Conservation (phyloP, 2,329 filamentous ascomycete species). For the Phoma sp. region DNA sequence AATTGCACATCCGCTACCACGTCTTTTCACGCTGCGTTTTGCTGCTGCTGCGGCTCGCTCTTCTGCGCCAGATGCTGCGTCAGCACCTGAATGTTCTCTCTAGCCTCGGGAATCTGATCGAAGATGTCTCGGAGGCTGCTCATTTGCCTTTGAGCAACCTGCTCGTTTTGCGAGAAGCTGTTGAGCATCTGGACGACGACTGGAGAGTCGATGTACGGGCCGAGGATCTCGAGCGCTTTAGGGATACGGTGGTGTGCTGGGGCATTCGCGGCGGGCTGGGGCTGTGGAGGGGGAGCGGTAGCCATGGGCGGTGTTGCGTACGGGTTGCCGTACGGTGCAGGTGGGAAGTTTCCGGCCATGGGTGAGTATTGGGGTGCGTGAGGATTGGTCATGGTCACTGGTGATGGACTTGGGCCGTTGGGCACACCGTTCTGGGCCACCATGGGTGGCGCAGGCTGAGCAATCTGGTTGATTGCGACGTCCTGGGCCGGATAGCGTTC, state of each 20-base stretch:
- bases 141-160: conserved; percentile 65
- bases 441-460: conserved; percentile 27
- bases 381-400: conserved; percentile 29
- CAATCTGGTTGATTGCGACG: conserved; percentile 18
- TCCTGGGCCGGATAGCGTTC: conserved; percentile 31
- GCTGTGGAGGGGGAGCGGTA: conserved; percentile 2
- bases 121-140: conserved; percentile 73
- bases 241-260: conserved; percentile 43
- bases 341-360: conserved; percentile 34
- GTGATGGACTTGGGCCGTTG: conserved; percentile 37
- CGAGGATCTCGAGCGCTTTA: conserved; percentile 51
- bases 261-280: conserved; percentile 13
- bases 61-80: conserved; percentile 30
- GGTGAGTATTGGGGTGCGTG: conserved; percentile 46
- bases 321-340: conserved; percentile 30
- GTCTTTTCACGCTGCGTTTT: neutral
- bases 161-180: conserved; percentile 37
- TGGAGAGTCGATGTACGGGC: conserved; percentile 50
- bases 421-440: conserved; percentile 22
- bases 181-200: conserved; percentile 50
- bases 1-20: neutral
- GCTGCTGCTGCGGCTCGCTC: conserved; percentile 1
- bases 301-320: conserved; percentile 24
- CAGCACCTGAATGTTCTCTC: conserved; percentile 59
- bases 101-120: conserved; percentile 68